A percentile compares a stretch with the other conserved stretches of the same genome.
Evolutionary conservation across 768 basidiomycete genomes (phyloP).

Genomic region (Suillus decipiens): DNA sequence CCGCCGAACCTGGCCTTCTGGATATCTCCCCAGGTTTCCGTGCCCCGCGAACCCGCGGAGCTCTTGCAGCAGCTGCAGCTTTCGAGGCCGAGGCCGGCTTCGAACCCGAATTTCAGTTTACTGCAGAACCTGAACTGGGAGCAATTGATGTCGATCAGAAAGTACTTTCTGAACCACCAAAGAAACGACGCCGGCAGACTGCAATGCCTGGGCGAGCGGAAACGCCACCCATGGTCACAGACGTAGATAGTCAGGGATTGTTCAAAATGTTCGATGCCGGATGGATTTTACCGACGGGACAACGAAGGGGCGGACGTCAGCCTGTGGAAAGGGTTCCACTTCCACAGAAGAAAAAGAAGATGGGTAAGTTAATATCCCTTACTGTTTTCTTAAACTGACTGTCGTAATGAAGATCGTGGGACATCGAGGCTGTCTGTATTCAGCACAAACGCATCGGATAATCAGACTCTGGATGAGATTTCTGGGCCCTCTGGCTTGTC

Average conservation of each 20-base stretch:
- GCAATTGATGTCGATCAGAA: slow-evolving; percentile 29
- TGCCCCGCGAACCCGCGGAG: slow-evolving; percentile 51
- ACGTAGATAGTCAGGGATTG: slow-evolving; percentile 68
- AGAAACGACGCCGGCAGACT: slow-evolving; percentile 19
- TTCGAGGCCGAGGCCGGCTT: slow-evolving; percentile 42
- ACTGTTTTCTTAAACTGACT: slow-evolving; percentile 4
- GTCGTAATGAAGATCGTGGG: slow-evolving; percentile 31
- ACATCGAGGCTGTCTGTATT: slow-evolving; percentile 47
- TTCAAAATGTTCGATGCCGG: slow-evolving; percentile 85
- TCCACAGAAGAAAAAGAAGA: slow-evolving; percentile 58
- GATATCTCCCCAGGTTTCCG: slow-evolving; percentile 48
- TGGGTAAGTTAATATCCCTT: slow-evolving; percentile 9
- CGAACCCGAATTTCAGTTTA: slow-evolving; percentile 14
- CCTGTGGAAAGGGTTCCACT: slow-evolving; percentile 44
- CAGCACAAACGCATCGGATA: slow-evolving; percentile 50
- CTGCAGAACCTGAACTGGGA: slow-evolving; percentile 15
- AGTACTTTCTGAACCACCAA: slow-evolving; percentile 15
- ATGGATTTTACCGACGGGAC: slow-evolving; percentile 82
- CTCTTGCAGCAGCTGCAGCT: slow-evolving; percentile 41
- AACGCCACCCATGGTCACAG: slow-evolving; percentile 61
- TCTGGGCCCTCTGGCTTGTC: slow-evolving; percentile 26
- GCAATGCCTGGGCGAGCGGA: slow-evolving; percentile 34
- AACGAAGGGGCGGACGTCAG: slow-evolving; percentile 61
- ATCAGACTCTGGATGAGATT: slow-evolving; percentile 36
- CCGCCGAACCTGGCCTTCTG: slow-evolving; percentile 25